phyloP scores from a whole-genome alignment of 2,329 filamentous ascomycete species.

The Diaporthe sp. region DNA sequence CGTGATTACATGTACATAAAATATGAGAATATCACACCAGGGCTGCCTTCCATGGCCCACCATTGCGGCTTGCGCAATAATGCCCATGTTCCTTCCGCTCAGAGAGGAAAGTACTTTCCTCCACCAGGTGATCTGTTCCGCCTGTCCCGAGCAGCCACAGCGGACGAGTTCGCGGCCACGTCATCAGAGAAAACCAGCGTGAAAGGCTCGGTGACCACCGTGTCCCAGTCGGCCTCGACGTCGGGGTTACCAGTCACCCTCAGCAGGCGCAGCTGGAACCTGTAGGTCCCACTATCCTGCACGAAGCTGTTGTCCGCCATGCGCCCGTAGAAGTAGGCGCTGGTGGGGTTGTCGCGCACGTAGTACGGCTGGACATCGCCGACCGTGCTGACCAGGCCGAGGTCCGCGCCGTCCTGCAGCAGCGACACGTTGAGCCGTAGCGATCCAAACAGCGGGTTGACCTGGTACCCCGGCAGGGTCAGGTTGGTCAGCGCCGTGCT shows the following conservation, averaged over 20 bases:
- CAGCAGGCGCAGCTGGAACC: constrained; percentile 42
- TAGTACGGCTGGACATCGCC: constrained; percentile 2
- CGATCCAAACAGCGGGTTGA: constrained; percentile 24
- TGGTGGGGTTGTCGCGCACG: background rate
- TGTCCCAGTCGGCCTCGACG: constrained; percentile 44
- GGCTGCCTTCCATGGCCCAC: background rate
- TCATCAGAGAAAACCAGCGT: constrained; percentile 11
- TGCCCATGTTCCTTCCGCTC: background rate
- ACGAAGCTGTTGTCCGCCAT: constrained; percentile 42
- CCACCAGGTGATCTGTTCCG: background rate
- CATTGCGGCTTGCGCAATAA: background rate
- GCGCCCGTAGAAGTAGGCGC: constrained; percentile 39
- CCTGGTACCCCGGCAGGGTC: constrained; percentile 17
- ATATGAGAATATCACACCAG: background rate
- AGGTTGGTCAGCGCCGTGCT: constrained; percentile 28
- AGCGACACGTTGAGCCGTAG: constrained; percentile 30
- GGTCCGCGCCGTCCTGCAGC: constrained; percentile 26
- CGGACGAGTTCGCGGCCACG: background rate
- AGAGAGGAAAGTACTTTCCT: background rate
- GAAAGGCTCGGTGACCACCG: constrained; percentile 29
- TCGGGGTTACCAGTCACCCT: constrained; percentile 44
- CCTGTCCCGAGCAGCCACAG: background rate
- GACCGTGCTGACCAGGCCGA: constrained; percentile 26
- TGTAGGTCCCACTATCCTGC: constrained; percentile 42
- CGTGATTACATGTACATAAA: background rate